phyloP scores from a whole-genome alignment of 2,329 filamentous ascomycete genomes.

The Dendrostoma leiphaemia region DNA sequence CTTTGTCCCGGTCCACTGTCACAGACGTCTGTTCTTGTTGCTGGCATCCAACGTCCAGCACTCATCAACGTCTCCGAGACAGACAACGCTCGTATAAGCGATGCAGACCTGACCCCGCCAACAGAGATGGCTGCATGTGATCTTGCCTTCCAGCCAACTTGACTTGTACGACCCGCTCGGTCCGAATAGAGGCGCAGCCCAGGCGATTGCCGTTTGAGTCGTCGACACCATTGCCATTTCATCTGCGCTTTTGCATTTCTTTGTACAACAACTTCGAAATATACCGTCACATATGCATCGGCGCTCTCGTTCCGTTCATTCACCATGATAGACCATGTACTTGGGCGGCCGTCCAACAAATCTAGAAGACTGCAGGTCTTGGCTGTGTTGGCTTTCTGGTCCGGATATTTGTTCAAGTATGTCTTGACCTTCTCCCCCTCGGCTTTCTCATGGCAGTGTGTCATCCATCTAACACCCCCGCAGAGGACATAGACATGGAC shows the following conservation, averaged over 20 bases:
- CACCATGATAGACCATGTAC: conserved; percentile 77
- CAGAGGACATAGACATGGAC: conserved; percentile 85
- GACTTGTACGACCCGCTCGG: not conserved
- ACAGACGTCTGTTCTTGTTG: not conserved
- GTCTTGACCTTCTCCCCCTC: conserved; percentile 20
- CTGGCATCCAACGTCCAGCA: not conserved
- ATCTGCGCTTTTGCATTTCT: not conserved
- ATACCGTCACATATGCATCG: not conserved
- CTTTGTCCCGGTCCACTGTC: not conserved
- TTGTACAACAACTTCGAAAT: not conserved
- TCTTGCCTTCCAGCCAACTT: not conserved
- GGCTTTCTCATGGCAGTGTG: conserved; percentile 19
- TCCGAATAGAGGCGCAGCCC: not conserved
- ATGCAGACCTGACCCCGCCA: not conserved
- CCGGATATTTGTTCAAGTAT: conserved; percentile 75
- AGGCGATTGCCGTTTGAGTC: not conserved
- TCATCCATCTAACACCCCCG: not conserved
- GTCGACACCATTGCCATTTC: not conserved
- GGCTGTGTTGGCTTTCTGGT: conserved; percentile 89
- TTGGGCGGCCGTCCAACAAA: conserved; percentile 86
- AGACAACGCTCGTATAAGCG: not conserved
- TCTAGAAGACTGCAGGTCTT: conserved; percentile 92
- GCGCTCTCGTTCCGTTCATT: not conserved
- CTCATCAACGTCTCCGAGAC: not conserved
- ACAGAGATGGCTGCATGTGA: conserved; percentile 6